Evolutionary conservation across 768 basidiomycete species (phyloP).

Genomic region (Tulasnella sp.): DNA sequence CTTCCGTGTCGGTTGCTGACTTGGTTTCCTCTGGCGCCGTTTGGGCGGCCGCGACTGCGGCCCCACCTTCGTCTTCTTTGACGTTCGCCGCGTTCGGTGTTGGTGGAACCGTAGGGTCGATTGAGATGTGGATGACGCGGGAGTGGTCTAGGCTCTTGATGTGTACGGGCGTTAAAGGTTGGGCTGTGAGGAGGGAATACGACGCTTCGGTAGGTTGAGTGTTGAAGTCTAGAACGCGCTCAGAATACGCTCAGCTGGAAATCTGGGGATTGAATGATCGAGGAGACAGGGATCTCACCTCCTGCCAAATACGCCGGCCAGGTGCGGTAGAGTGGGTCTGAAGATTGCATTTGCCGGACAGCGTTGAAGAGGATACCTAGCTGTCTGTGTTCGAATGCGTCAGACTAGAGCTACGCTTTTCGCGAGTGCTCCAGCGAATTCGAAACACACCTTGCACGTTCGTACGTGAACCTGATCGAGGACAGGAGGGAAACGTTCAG

Average conservation of each 20-base stretch:
- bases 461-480: slow-evolving; percentile 63
- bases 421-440: not conserved
- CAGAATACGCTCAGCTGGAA: too few relatives aligned
- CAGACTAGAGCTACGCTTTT: not conserved
- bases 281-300: slow-evolving; percentile 47
- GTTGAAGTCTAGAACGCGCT: slow-evolving; percentile 74
- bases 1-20: not conserved
- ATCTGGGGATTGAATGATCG: too few relatives aligned
- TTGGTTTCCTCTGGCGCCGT: not conserved
- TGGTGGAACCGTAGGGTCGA: slow-evolving; percentile 30
- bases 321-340: slow-evolving; percentile 37
- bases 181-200: slow-evolving; percentile 71
- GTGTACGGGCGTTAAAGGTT: slow-evolving; percentile 54
- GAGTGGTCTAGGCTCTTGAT: slow-evolving; percentile 52
- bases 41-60: not conserved
- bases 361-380: slow-evolving; percentile 67
- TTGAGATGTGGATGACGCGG: slow-evolving; percentile 43
- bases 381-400: slow-evolving; percentile 51
- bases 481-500: not conserved
- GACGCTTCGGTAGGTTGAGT: slow-evolving; percentile 75
- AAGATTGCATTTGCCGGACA: slow-evolving; percentile 51
- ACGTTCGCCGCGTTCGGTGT: slow-evolving; percentile 22
- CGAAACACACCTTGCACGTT: slow-evolving; percentile 59
- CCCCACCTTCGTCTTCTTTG: slow-evolving; percentile 37
- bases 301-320: slow-evolving; percentile 87